Percentiles rank a stretch among this genome's conserved stretches.
These are phyloP conservation scores for Kodamaea fungicola DNA, from an alignment of 1,139 yeast species.

Conservation along the genomic window DNA sequence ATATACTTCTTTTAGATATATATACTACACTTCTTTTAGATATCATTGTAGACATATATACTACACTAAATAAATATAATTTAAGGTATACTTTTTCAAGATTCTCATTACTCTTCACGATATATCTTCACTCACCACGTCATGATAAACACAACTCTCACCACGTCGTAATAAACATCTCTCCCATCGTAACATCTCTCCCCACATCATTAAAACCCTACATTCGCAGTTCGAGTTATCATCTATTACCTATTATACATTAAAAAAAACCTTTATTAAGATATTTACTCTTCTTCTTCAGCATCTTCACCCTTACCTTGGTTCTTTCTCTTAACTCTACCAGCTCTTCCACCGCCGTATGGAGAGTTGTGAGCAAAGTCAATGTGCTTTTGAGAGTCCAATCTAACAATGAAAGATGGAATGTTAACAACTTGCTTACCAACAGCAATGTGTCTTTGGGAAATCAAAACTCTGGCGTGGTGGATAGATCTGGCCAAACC, in stretches of 20 bases:
- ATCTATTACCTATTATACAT: slow-evolving; percentile 8
- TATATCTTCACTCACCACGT: too few species aligned
- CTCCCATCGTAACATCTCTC: too few species aligned
- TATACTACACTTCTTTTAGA: too few species aligned
- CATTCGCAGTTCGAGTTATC: too few species aligned
- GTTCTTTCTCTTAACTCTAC: slow-evolving; percentile 99
- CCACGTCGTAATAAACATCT: too few species aligned
- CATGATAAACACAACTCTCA: too few species aligned
- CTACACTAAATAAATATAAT: too few species aligned
- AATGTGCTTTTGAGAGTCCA: slow-evolving; percentile 99
- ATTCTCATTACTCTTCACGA: too few species aligned
- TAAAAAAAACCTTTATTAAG: slow-evolving; percentile 7
- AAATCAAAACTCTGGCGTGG: slow-evolving; percentile 98
- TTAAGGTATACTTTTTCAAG: too few species aligned
- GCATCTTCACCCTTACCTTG: slow-evolving; percentile 70
- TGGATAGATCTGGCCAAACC: slow-evolving; percentile 99
- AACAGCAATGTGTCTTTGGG: slow-evolving; percentile 99
- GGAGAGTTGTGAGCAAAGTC: slow-evolving; percentile 99
- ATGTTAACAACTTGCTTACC: slow-evolving; percentile 99
- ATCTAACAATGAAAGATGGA: slow-evolving; percentile 99
- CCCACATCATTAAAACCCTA: too few species aligned
- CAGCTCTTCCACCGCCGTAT: slow-evolving; percentile 99
- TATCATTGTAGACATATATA: too few species aligned
- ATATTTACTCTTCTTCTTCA: slow-evolving; percentile 58
- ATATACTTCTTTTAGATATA: too few species aligned